phyloP scores from a whole-genome alignment of 2,329 filamentous ascomycete genomes.

The Epichloe amarillans region DNA sequence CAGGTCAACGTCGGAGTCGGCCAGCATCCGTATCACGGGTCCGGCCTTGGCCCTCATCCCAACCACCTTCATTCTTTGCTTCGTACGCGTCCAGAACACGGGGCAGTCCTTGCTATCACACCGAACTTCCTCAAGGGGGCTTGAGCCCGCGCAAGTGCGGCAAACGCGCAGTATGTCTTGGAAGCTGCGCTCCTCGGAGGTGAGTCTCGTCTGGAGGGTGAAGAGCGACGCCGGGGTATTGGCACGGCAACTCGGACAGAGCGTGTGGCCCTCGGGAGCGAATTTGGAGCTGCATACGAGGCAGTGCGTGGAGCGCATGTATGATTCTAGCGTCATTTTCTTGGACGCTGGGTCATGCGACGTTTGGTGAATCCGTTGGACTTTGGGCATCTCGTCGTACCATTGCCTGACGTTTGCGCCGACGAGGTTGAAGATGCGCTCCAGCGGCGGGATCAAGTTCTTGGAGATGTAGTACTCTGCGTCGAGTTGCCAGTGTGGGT shows the following conservation, averaged over 20 bases:
- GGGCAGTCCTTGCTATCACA: constrained; percentile 91
- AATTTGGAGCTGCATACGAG: constrained; percentile 47
- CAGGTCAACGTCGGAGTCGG: constrained; percentile 13
- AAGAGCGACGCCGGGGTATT: constrained; percentile 48
- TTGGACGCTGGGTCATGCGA: constrained; percentile 18
- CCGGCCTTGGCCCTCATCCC: constrained; percentile 22
- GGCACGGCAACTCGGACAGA: constrained; percentile 46
- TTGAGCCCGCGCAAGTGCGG: constrained; percentile 62
- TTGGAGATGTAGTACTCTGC: constrained; percentile 95
- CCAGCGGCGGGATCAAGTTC: constrained; percentile 86
- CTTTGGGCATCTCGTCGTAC: constrained; percentile 95
- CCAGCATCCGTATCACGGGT: constrained; percentile 21
- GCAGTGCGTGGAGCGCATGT: constrained; percentile 72
- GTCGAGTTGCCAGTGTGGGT: constrained; percentile 69
- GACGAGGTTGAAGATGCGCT: constrained; percentile 92
- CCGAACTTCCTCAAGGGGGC: constrained; percentile 61
- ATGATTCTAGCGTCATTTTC: constrained; percentile 80
- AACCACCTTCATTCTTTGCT: constrained; percentile 38
- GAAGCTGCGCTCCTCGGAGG: constrained; percentile 48
- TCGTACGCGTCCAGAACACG: constrained; percentile 71
- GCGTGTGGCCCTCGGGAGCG: constrained; percentile 17
- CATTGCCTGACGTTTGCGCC: constrained; percentile 81
- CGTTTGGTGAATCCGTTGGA: constrained; percentile 50
- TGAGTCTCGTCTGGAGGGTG: constrained; percentile 47
- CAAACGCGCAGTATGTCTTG: constrained; percentile 59